Evolutionary conservation across 441 rosid genomes (phyloP), one percentile per base, ranked within the genome.

Genomic region (Theobroma grandiflorum): DNA sequence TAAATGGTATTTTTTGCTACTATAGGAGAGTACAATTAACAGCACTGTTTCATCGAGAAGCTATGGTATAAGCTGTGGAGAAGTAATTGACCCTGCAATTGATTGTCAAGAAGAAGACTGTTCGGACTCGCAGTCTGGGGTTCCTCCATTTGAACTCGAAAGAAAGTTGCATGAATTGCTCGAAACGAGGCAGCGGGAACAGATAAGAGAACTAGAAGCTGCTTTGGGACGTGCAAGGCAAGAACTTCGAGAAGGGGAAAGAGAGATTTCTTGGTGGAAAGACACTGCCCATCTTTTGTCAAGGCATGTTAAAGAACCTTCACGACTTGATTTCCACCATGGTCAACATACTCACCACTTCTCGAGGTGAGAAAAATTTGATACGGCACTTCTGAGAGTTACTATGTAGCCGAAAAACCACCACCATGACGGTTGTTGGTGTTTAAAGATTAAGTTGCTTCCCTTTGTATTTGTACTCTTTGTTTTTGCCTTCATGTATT

Each of bases 261-360:
- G 76, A 43, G 98, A 96, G 92, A 82, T 86, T 74, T 86, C 89
- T 14, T 88, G 93, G 98, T 94, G 96, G 98, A 93, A 90, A 85
- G 93, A 90, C 83, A 89, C 93, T 5, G 95, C 95, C 20, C 75
- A 71, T 42, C 81, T 94, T 33, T 68, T 90, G 59, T 85, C 95
- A 49, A 82, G 78, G 81, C 91, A 88, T 78, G 81, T 85, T 72
- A 80, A 86, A 14, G 87, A 85, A 50, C 76, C 90, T 80, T 83
- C 87, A 40, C 47, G 63, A 69, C 43, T 77, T 65, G 75, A 49
- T 14, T 53, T 61, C 61, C 50, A 50, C 58, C 72, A 31, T 20
- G 52, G 9, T 66, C 57, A 72, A 79, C 73, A 75, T 72, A 37
- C 76, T 69, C 76, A 61, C 58, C 59, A 33, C 42, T 40, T 57